Percentiles rank a stretch among this genome's conserved stretches.
Evolutionary conservation across 2,329 filamentous ascomycete genomes (phyloP).

Genomic region (Cadophora malorum): DNA sequence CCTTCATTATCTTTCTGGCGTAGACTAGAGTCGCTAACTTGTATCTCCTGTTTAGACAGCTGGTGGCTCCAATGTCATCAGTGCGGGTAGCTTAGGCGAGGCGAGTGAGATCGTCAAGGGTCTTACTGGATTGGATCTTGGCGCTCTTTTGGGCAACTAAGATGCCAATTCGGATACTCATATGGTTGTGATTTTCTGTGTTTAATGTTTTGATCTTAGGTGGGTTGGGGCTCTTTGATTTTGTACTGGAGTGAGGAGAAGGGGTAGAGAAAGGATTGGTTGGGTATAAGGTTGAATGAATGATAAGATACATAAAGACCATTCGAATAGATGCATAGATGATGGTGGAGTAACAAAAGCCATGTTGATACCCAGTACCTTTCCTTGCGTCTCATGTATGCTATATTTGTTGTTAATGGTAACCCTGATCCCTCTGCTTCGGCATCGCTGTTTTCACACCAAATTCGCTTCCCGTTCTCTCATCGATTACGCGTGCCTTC

Average conservation of each 20-base stretch:
- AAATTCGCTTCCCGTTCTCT: no score
- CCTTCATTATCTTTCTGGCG: background rate
- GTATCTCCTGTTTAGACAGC: background rate
- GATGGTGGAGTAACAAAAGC: background rate
- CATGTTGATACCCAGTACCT: background rate
- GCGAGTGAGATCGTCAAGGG: constrained; percentile 9
- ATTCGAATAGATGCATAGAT: background rate
- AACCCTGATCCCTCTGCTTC: no score
- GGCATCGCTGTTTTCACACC: no score
- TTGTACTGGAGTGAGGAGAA: background rate
- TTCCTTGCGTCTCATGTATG: background rate
- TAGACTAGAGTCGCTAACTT: background rate
- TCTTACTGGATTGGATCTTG: constrained; percentile 18
- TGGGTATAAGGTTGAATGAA: background rate
- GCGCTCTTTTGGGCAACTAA: constrained; percentile 5
- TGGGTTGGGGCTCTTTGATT: background rate
- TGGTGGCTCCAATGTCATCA: constrained; percentile 7
- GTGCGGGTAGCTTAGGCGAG: constrained; percentile 1
- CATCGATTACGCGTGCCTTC: no score
- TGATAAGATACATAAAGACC: background rate
- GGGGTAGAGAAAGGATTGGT: background rate
- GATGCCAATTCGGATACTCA: background rate
- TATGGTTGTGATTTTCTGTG: background rate
- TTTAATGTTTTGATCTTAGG: background rate
- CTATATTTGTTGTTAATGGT: background rate